Evolutionary conservation across 78 protist species (phyloP), one percentile per base, ranked within the genome.

Genomic region (Dictyostelium intermedium): DNA sequence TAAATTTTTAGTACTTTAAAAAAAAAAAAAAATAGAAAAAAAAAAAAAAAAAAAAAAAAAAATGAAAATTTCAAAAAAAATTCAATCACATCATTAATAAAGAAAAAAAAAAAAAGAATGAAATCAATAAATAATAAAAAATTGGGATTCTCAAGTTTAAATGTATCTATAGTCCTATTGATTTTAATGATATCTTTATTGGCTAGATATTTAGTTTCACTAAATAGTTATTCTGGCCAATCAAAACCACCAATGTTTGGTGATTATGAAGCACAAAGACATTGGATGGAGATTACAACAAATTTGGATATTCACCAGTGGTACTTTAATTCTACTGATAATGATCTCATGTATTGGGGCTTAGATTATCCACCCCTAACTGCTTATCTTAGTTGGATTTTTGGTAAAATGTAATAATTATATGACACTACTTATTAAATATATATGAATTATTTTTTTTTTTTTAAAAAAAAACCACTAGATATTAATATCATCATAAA

Each of bases 311-410:
- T 45, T 4, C 2, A 27, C 35, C 76, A 91, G 50, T 98, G 98
- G 99, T 98, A 98, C 78, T 81, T 45, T 30, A 80, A 96, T 63
- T 69, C 96, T 6, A 43, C 98, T 2, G 91, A 96, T 56, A 99
- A 99, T 77, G 98, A 99, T 81, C 96, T 99, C 23, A 80, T 30
- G 27, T 99, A 98, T 81, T 99, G 99, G 99, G 99, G 99, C 1
- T 77, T 99, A 5, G 99, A 99, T 97, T 99, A 99, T 78, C 99
- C 99, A 16, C 99, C 99, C 3, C 87, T 99, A 13, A 97, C 99
- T 0, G 99, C 99, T 0, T 98, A 98, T 66, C 92, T 83, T 83
- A 74, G 96, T 47, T 97, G 92, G 93, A 8, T 91, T 7, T 50
- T 80, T 30, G 99, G 99, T 45, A 37, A 47, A 76, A 1, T 97